Conservation (phyloP, 306 rosid genomes). For the Quercus berberidifolia region DNA sequence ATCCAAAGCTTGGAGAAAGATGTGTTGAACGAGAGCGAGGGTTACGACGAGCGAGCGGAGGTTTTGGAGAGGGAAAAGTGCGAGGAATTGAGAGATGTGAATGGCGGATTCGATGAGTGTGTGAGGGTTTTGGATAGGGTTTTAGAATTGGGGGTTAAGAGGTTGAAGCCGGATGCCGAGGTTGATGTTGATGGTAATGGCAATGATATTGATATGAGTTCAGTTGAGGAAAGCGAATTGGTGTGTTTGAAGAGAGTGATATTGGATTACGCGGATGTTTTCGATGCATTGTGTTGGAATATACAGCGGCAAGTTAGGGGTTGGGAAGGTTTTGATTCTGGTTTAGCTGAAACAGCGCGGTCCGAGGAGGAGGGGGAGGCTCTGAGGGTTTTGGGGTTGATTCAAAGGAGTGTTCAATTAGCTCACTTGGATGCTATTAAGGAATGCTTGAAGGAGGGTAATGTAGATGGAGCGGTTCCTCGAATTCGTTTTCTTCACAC, state of each 20-base stretch:
- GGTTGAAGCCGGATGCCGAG: constrained; percentile 48
- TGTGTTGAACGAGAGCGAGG: constrained; percentile 13
- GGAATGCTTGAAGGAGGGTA: constrained; percentile 48
- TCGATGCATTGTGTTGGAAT: constrained; percentile 72
- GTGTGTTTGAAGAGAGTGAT: constrained; percentile 52
- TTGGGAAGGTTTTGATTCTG: constrained; percentile 48
- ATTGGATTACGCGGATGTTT: constrained; percentile 56
- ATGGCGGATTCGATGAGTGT: constrained; percentile 32
- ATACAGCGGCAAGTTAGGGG: constrained; percentile 56
- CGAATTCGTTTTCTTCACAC: constrained; percentile 70
- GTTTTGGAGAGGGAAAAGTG: constrained; percentile 12
- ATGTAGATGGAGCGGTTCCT: constrained; percentile 50
- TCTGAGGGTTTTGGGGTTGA: constrained; percentile 44
- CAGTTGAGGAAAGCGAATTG: constrained; percentile 57
- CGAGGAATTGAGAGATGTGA: constrained; percentile 27
- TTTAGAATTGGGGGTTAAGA: constrained; percentile 69
- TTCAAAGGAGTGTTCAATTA: constrained; percentile 63
- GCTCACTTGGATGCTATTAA: constrained; percentile 73
- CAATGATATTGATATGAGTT: constrained; percentile 15
- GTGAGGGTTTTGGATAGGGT: constrained; percentile 52
- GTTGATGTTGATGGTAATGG: constrained; percentile 17
- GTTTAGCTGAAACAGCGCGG: constrained; percentile 31
- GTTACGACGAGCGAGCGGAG: constrained; percentile 27
- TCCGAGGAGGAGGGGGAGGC: constrained; percentile 42
- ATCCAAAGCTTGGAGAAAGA: constrained; percentile 33